A percentile compares a stretch with the other conserved stretches of the same genome.
phyloP scores from a whole-genome alignment of 2,329 filamentous ascomycete species.

The Fusarium vanettenii region DNA sequence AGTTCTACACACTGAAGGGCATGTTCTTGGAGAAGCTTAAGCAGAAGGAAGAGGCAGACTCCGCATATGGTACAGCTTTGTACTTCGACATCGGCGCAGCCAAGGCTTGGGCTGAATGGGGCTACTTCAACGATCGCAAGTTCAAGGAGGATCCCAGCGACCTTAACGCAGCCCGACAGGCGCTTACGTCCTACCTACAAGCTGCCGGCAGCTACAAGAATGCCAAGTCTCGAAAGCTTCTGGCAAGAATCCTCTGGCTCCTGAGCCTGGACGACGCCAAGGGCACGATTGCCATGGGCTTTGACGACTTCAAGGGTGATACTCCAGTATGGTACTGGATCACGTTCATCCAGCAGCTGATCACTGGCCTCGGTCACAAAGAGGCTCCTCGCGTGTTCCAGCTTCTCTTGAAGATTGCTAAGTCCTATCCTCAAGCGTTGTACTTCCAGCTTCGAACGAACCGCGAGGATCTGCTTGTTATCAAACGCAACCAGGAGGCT shows the following conservation, averaged over 20 bases:
- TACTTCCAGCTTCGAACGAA: slow-evolving; percentile 97
- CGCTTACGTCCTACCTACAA: slow-evolving; percentile 95
- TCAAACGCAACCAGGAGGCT: slow-evolving; percentile 87
- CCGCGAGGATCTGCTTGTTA: slow-evolving; percentile 90
- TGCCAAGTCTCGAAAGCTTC: slow-evolving; percentile 92
- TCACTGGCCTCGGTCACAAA: slow-evolving; percentile 90
- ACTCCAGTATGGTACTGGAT: slow-evolving; percentile 99
- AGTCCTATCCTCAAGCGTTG: slow-evolving; percentile 92
- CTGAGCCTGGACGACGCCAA: slow-evolving; percentile 92
- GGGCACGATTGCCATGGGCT: slow-evolving; percentile 84
- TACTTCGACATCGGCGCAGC: slow-evolving; percentile 96
- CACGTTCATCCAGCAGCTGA: slow-evolving; percentile 95
- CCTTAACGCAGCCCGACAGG: slow-evolving; percentile 86
- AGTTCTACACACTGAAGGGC: slow-evolving; percentile 98
- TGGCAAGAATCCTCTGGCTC: slow-evolving; percentile 94
- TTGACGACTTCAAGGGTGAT: slow-evolving; percentile 97
- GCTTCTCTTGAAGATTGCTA: slow-evolving; percentile 92
- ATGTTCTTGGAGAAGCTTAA: slow-evolving; percentile 98
- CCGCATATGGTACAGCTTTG: slow-evolving; percentile 92
- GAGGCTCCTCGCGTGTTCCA: slow-evolving; percentile 88
- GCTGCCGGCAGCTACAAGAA: slow-evolving; percentile 97
- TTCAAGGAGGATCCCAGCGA: slow-evolving; percentile 92
- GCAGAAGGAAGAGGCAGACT: slow-evolving; percentile 90
- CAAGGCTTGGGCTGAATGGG: slow-evolving; percentile 99
- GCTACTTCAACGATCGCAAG: slow-evolving; percentile 94